phyloP scores from a whole-genome alignment of 148 eudicot species.

The Selenicereus undatus region DNA sequence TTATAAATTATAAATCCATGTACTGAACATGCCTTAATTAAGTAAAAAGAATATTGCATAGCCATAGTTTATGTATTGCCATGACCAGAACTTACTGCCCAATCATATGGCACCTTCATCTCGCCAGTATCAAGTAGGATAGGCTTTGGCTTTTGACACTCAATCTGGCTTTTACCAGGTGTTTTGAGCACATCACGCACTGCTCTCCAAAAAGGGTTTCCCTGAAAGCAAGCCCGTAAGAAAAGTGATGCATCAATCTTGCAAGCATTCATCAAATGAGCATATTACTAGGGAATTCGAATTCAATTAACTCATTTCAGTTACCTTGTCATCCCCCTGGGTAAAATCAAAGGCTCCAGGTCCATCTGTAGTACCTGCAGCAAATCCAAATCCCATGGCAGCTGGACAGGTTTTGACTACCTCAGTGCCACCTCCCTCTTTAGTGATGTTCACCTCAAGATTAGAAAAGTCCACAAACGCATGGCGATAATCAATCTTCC shows the following conservation, averaged over 20 bases:
- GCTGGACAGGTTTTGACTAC: constrained; percentile 89
- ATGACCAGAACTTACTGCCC: constrained; percentile 75
- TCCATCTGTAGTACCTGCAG: constrained; percentile 98
- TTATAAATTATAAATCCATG: neutral
- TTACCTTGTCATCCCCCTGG: constrained; percentile 87
- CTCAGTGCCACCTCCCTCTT: constrained; percentile 53
- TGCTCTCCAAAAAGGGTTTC: constrained; percentile 84
- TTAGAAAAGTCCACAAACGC: constrained; percentile 73
- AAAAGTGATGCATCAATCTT: constrained; percentile 6
- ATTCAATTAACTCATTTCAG: neutral
- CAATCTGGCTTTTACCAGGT: constrained; percentile 64
- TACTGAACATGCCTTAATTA: too few species aligned
- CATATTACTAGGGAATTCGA: neutral
- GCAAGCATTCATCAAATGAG: constrained; percentile 12
- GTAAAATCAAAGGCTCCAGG: constrained; percentile 96
- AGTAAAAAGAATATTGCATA: neutral
- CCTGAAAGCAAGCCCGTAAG: constrained; percentile 39
- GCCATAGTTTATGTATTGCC: neutral
- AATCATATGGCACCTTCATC: constrained; percentile 90
- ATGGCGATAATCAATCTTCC: constrained; percentile 81
- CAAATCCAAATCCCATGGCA: constrained; percentile 96
- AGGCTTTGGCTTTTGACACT: constrained; percentile 81
- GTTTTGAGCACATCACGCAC: constrained; percentile 74
- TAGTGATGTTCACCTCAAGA: constrained; percentile 62
- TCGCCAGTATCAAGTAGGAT: constrained; percentile 94